These are phyloP conservation scores for Oryza glaberrima DNA, from an alignment of 176 grass and related monocot species.

Conservation along the genomic window DNA sequence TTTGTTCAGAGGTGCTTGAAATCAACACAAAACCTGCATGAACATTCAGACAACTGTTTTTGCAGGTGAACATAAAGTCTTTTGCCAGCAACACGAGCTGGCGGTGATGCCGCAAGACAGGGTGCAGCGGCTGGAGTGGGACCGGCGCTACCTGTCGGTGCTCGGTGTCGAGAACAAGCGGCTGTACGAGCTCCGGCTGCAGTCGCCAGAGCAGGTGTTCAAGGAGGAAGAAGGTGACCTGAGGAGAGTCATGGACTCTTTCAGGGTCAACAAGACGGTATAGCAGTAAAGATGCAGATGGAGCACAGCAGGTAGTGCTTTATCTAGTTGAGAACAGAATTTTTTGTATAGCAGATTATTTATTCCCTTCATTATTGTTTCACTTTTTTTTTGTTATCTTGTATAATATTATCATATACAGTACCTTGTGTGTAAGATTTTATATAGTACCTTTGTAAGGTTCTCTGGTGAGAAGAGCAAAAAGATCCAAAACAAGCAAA, in stretches of 20 bases:
- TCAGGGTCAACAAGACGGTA: constrained; percentile 63
- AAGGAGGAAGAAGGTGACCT: constrained; percentile 69
- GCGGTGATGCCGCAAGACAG: constrained; percentile 91
- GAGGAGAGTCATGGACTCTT: constrained; percentile 84
- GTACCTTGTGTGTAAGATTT: constrained; percentile 5
- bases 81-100: constrained; percentile 89
- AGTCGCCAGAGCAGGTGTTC: constrained; percentile 81
- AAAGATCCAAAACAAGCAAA: background rate
- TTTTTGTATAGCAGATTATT: constrained; percentile 24
- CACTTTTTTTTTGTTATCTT: background rate
- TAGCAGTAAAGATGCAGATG: background rate
- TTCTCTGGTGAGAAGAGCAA: background rate
- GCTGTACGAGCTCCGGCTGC: constrained; percentile 81
- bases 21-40: background rate
- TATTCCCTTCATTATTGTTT: background rate
- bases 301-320: constrained; percentile 12
- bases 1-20: background rate
- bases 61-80: constrained; percentile 95
- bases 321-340: background rate
- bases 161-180: constrained; percentile 92
- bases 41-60: constrained; percentile 9
- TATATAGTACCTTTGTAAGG: background rate
- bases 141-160: constrained; percentile 81
- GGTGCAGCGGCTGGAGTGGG: constrained; percentile 83
- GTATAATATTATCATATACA: background rate